These are phyloP conservation scores for Apocynum venetum DNA, from an alignment of 257 asterid genomes.

Conservation along the genomic window DNA sequence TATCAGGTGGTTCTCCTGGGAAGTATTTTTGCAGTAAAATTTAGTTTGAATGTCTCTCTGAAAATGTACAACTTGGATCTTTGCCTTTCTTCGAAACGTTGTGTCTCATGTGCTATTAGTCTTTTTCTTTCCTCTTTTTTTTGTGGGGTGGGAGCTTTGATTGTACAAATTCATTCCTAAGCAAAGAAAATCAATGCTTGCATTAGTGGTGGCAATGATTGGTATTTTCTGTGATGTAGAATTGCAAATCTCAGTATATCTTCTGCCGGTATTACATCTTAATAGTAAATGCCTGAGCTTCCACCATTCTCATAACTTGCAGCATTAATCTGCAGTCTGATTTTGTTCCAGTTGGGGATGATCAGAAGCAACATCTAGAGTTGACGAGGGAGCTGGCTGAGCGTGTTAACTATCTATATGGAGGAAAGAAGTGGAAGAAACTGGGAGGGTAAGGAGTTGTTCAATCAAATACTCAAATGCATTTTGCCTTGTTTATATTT, in stretches of 20 bases:
- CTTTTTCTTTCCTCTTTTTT: background rate
- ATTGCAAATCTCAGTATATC: background rate
- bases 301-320: constrained; percentile 36
- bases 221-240: background rate
- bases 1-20: constrained; percentile 56
- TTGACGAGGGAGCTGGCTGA: constrained; percentile 91
- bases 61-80: background rate
- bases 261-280: constrained; percentile 11
- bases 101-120: background rate
- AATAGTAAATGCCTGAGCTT: constrained; percentile 26
- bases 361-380: constrained; percentile 97
- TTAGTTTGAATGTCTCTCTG: background rate
- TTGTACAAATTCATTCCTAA: background rate
- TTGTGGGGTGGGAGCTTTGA: background rate
- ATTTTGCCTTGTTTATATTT: constrained; percentile 12
- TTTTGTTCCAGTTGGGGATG: constrained; percentile 97
- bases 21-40: background rate
- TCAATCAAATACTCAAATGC: background rate
- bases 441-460: constrained; percentile 78
- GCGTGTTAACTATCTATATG: constrained; percentile 80
- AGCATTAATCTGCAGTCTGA: constrained; percentile 75
- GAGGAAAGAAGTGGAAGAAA: constrained; percentile 97
- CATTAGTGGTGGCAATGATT: background rate
- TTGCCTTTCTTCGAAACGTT: background rate
- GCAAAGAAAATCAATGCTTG: background rate